Base-by-base conservation (phyloP, 192 early-diverging fungal genomes). In the Phlyctochytrium planicorne region DNA sequence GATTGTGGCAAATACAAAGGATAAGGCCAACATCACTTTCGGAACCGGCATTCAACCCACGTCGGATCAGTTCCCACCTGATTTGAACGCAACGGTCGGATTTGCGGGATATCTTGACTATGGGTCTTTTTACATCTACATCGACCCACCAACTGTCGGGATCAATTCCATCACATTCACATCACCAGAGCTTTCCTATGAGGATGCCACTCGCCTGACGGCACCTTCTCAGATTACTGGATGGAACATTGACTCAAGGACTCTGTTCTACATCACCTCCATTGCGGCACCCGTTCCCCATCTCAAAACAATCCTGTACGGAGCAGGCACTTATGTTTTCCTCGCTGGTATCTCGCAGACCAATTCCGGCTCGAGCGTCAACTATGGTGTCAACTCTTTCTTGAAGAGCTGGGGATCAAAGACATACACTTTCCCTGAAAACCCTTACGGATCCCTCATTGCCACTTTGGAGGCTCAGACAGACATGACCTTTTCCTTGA, bases 91-190 rank as follows among this genome's bases (percentile, higher is more conserved):
- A n/a, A 47, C 40, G 10, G 4, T 72, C 30, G 2, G 10, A 14
- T 72, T 72, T 34, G 70, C 64, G 17, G 70, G 70, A 30, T 72
- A 65, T 33, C 59, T 72, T 17, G 70, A 72, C 25, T 72, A 60
- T 33, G 63, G 70, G 20, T 34, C 64, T 10, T 72, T 65, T 24
- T 72, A 27, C 59, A 34, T 72, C 30, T 30, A 36, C 37, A 16
- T 66, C 30, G 47, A 30, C 32, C 70, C 70, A 16, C 12, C 70
- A 27, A 62, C n/a, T 2, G 70, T 52, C 0, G 4, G 10, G 14
- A 61, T 72, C 53, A 59, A 27, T 30, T 30, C 12, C 34, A 33
- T 66, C 37, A 60, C 59, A 2, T 52, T 72, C 59, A 59, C 52
- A 6, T 50, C 70, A 1, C 70, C 70, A 3, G 70, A 72, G 52